phyloP scores from a whole-genome alignment of 2,329 filamentous ascomycete genomes.

The Diaporthe aspalathi region DNA sequence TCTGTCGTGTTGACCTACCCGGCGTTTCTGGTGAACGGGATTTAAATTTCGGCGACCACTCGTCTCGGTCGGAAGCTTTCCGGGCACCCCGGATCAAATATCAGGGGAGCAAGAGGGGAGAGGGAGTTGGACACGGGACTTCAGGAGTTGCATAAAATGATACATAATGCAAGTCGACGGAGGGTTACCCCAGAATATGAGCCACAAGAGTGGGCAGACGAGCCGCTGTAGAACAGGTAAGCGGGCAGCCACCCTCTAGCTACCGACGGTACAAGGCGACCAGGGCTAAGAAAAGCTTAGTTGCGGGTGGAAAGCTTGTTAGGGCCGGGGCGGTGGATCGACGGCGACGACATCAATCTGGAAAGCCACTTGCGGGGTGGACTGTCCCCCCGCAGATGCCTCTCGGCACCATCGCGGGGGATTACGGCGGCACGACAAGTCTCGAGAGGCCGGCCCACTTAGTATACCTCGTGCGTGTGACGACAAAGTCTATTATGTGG shows the following conservation, averaged over 20 bases:
- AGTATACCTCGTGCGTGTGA: no score
- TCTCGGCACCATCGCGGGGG: not conserved
- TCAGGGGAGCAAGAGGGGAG: not conserved
- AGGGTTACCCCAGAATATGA: no score
- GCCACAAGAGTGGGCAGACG: no score
- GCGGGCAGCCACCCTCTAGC: no score
- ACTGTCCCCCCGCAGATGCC: not conserved
- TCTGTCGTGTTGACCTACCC: not conserved
- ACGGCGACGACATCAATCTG: no score
- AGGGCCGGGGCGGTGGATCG: not conserved
- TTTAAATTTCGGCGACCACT: not conserved
- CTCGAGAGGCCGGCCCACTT: not conserved
- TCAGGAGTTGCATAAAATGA: not conserved
- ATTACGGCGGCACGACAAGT: no score
- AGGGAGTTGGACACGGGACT: not conserved
- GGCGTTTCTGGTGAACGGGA: not conserved
- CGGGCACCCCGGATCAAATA: not conserved
- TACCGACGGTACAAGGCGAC: not conserved
- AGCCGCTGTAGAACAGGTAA: no score
- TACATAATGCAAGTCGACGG: not conserved
- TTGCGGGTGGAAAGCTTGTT: slow-evolving; percentile 18
- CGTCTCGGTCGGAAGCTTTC: not conserved
- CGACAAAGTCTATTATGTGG: not conserved
- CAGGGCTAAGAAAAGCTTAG: slow-evolving; percentile 14
- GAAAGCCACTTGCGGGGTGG: not conserved